Evolutionary conservation across 257 asterid genomes (phyloP), one percentile per base, ranked within the genome.

Genomic region (Craterostigma plantagineum): DNA sequence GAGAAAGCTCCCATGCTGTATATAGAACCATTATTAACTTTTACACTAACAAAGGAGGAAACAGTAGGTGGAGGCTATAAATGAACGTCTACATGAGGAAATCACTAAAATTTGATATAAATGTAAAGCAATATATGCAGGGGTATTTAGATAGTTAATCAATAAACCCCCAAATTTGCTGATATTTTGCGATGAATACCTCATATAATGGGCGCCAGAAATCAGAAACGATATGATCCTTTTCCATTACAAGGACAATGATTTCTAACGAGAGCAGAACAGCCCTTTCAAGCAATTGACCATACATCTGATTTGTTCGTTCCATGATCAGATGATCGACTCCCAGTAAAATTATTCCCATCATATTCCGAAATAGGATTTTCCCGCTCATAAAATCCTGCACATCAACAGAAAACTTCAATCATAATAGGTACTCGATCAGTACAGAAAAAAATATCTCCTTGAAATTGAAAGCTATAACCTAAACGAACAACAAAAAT

Each of bases 381-480:
- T 72, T 87, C 55, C 95, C 95, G 53, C 95, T 81, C 97, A 81
- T 81, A 57, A 81, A 78, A 55, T 87, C 97, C 97, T 87, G 85
- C 74, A 61, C 39, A 38, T 48, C 11, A 48, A 42, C 48, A 66
- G 27, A 27, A 52, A 61, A 50, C 48, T 27, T 18, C n/a, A 51
- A 46, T 23, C 13, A 33, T 18, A 11, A 46, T 4, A 1, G 48
- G 27, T 16, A 39, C 45, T 17, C 34, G 33, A 42, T 43, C 38
- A 37, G 42, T 37, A 33, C 34, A 34, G 18, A 34, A 35, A 43
- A 50, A 43, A 56, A 16, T 42, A 55, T 18, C 39, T 52, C 23
- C n/a, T 54, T 17, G 18, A 40, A 34, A 15, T 38, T 37, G 54
- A 48, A 38, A 36, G 16, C 38, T 12, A 15, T 44, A 13, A 45